These are phyloP conservation scores for Mixia osmundae DNA, from an alignment of 1,284 basidiomycete genomes.

Conservation along the genomic window DNA sequence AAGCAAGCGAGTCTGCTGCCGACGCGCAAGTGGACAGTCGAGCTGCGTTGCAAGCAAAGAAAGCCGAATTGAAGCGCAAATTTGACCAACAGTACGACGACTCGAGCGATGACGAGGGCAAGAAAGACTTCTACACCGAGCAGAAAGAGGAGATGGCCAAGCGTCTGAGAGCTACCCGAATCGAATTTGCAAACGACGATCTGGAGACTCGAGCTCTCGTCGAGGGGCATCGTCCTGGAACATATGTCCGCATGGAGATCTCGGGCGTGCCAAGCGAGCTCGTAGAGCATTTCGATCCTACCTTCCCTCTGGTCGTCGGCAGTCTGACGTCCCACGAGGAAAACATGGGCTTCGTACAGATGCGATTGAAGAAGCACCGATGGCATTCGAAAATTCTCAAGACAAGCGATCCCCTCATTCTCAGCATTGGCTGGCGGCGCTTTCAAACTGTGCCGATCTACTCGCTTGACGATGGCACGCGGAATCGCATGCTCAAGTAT, in stretches of 20 bases:
- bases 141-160: conserved; percentile 77
- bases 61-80: conserved; percentile 73
- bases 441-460: conserved; percentile 93
- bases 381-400: conserved; percentile 87
- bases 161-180: conserved; percentile 60
- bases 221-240: conserved; percentile 72
- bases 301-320: conserved; percentile 74
- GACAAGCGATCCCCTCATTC: conserved; percentile 87
- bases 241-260: conserved; percentile 86
- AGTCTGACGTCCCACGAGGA: conserved; percentile 81
- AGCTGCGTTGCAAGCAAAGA: conserved; percentile 52
- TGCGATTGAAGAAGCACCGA: conserved; percentile 83
- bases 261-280: conserved; percentile 66
- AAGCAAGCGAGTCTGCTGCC: conserved; percentile 26
- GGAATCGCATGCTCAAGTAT: conserved; percentile 98
- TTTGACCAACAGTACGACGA: conserved; percentile 96
- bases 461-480: conserved; percentile 83
- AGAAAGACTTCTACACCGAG: conserved; percentile 67
- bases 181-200: conserved; percentile 65
- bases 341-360: conserved; percentile 77
- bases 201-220: conserved; percentile 53
- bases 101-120: conserved; percentile 35
- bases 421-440: conserved; percentile 85
- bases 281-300: conserved; percentile 76
- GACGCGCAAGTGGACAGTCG: conserved; percentile 25